Percentiles rank a stretch among this genome's conserved stretches.
phyloP scores from a whole-genome alignment of 257 asterid species.

The Leptodermis oblonga region DNA sequence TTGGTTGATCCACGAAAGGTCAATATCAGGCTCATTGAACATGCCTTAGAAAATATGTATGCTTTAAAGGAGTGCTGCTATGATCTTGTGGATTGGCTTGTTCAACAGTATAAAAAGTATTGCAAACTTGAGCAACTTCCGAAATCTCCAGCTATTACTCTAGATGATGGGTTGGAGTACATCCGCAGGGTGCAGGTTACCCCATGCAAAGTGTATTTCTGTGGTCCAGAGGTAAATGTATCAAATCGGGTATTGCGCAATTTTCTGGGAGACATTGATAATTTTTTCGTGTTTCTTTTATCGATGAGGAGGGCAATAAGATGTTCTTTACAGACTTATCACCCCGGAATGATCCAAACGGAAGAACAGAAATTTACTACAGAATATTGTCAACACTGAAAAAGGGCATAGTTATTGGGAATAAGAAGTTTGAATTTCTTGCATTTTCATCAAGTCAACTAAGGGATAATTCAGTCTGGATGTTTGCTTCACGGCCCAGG shows the following conservation, averaged over 20 bases:
- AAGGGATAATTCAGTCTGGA: too few species aligned
- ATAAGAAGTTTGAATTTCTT: conserved; percentile 70
- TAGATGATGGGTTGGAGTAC: too few species aligned
- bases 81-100: conserved; percentile 69
- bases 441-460: too few species aligned
- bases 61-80: conserved; percentile 73
- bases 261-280: conserved; percentile 53
- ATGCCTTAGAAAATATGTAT: conserved; percentile 60
- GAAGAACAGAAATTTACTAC: conserved; percentile 50
- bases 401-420: conserved; percentile 68
- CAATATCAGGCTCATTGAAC: conserved; percentile 48
- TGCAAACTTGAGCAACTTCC: conserved; percentile 36
- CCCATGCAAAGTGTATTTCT: too few species aligned
- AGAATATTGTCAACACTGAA: conserved; percentile 57
- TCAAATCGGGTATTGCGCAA: too few species aligned
- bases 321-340: conserved; percentile 56
- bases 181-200: too few species aligned
- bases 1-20: too few species aligned
- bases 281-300: conserved; percentile 86
- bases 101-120: conserved; percentile 43
- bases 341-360: conserved; percentile 30
- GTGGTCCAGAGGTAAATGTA: too few species aligned
- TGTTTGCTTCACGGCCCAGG: too few species aligned
- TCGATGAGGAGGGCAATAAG: conserved; percentile 86
- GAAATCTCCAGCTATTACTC: conserved; percentile 52